Base-by-base conservation (phyloP, 371 early-diverging fungal genomes). In the Paraphysoderma sedebokerense region DNA sequence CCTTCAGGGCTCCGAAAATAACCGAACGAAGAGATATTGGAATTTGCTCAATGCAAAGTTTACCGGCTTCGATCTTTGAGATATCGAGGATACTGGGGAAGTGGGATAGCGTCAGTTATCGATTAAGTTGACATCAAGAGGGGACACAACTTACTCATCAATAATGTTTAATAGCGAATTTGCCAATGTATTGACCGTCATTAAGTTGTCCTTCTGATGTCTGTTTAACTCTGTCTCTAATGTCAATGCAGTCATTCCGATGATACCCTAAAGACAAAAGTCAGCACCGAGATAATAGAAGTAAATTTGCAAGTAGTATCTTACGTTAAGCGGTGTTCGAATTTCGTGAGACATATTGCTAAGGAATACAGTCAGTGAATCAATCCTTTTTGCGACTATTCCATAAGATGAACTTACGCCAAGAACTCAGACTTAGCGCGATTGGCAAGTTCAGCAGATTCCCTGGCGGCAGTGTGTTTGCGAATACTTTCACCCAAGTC, bases 31-130 rank as follows among this genome's bases (percentile, higher is more conserved):
- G 57, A 2, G 79, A 68, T 54, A 79, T 80, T 2, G 76, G 76
- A 13, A 72, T 73, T 9, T 63, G 53, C 51, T 82, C 79, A 22
- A 82, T 66, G 12, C 66, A 77, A 72, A 85, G 68, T 24, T 79
- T 74, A 23, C 81, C 81, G 0, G 84, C 80, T 55, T 85, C 86
- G 52, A 85, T 81, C 65, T 83, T 84, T 35, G 82, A 81, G 44
- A 84, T 74, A 63, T 86, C 85, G 19, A 86, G 65, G 54, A 86
- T 76, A 56, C 19, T n/a, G 41, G n/a, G 35, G 13, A n/a, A 12
- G n/a, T n/a, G 35, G 12, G 35, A 34, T 12, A 34, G 12, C 13
- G 38, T 12, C 19, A n/a, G 38, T n/a, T 28, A 15, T 13, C 13
- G 38, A 41, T 41, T 12, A n/a, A n/a, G n/a, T n/a, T n/a, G n/a